A percentile compares a stretch with the other conserved stretches of the same genome.
Conservation (phyloP, 768 basidiomycete genomes). For the Imleria badia region DNA sequence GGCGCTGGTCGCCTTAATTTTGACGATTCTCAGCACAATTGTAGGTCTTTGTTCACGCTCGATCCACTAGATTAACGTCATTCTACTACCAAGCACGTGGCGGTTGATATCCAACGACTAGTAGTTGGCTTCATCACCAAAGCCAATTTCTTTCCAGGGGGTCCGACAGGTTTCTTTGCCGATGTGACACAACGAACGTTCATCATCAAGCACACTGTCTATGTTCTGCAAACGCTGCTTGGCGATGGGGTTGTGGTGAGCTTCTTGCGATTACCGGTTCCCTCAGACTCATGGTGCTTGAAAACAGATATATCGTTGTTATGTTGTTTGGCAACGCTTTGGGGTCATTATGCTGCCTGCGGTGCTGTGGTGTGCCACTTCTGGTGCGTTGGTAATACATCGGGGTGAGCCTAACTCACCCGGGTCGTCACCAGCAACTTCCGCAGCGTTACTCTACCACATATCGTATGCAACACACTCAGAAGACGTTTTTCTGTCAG, state of each 20-base stretch:
- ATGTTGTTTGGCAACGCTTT: slow-evolving; percentile 18
- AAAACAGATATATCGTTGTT: slow-evolving; percentile 25
- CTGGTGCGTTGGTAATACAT: slow-evolving; percentile 9
- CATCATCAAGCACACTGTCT: slow-evolving; percentile 29
- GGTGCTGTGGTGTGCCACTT: slow-evolving; percentile 18
- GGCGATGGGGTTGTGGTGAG: slow-evolving; percentile 21
- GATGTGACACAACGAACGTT: slow-evolving; percentile 29
- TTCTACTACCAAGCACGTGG: slow-evolving; percentile 20
- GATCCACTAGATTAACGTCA: not conserved
- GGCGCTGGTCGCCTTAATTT: slow-evolving; percentile 20
- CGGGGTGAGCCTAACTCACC: not conserved
- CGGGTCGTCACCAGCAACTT: slow-evolving; percentile 11
- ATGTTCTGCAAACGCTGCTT: slow-evolving; percentile 25
- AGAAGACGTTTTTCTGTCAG: not conserved
- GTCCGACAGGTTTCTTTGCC: slow-evolving; percentile 30
- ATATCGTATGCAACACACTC: not conserved
- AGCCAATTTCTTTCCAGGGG: slow-evolving; percentile 21
- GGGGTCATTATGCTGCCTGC: slow-evolving; percentile 11
- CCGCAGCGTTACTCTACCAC: slow-evolving; percentile 9
- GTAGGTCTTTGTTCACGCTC: not conserved
- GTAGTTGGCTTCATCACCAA: slow-evolving; percentile 26
- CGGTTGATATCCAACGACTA: slow-evolving; percentile 23
- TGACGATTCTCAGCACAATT: slow-evolving; percentile 23
- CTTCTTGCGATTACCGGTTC: not conserved
- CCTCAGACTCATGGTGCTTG: not conserved